A percentile compares a stretch with the other conserved stretches of the same genome.
Conservation (phyloP, 495 filamentous ascomycete genomes). For the Rostrohypoxylon terebratum region DNA sequence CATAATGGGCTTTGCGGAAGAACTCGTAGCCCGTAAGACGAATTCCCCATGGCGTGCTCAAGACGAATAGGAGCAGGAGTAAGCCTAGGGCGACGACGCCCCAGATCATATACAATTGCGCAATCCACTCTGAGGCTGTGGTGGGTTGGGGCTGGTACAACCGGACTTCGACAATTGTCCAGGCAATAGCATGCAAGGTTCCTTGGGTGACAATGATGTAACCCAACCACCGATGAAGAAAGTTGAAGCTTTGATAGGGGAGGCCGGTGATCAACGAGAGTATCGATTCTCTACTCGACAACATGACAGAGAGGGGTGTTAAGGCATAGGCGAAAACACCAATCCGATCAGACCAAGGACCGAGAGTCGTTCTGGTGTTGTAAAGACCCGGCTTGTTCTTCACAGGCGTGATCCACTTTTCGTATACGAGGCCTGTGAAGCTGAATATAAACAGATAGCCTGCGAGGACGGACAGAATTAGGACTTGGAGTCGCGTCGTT, state of each 20-base stretch:
- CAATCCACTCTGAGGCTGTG: slow-evolving; percentile 63
- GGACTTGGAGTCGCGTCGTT: slow-evolving; percentile 56
- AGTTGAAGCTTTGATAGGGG: slow-evolving; percentile 76
- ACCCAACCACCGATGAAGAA: slow-evolving; percentile 74
- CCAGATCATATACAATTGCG: slow-evolving; percentile 70
- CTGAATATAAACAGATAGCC: slow-evolving; percentile 71
- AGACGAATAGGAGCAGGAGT: slow-evolving; percentile 64
- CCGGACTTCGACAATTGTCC: slow-evolving; percentile 69
- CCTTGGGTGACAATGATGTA: slow-evolving; percentile 72
- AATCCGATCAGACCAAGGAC: slow-evolving; percentile 71
- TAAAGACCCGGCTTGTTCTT: slow-evolving; percentile 57
- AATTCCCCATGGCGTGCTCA: slow-evolving; percentile 67
- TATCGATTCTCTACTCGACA: slow-evolving; percentile 69
- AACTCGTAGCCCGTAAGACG: slow-evolving; percentile 73
- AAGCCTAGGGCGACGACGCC: slow-evolving; percentile 73
- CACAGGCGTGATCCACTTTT: slow-evolving; percentile 70
- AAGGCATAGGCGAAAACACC: slow-evolving; percentile 75
- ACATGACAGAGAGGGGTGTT: slow-evolving; percentile 69
- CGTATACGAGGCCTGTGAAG: slow-evolving; percentile 70
- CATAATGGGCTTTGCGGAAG: slow-evolving; percentile 73
- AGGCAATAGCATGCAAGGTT: slow-evolving; percentile 72
- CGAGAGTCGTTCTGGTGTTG: slow-evolving; percentile 69
- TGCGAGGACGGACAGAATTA: slow-evolving; percentile 59
- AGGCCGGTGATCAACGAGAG: slow-evolving; percentile 71
- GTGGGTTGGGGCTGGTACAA: slow-evolving; percentile 74